Evolutionary conservation across 2,329 filamentous ascomycete genomes (phyloP), one percentile per base, ranked within the genome.

Genomic region (Phaeophleospora eucalypticola): DNA sequence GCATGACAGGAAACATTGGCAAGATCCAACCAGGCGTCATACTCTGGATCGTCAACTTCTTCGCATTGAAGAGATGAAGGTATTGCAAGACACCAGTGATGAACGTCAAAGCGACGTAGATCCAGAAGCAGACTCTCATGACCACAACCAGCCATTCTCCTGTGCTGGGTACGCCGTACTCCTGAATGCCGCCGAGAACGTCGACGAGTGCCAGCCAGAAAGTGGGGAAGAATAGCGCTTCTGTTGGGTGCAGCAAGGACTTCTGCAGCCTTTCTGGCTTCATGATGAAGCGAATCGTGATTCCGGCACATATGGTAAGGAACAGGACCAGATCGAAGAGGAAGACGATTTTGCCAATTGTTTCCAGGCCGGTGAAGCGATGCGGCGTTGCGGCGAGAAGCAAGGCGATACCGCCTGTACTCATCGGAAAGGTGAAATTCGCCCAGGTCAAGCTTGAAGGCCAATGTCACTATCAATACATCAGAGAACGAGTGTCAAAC

Each of bases 41-140:
- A 16, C 39, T 41, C 24, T 58, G 55, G 2, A 59, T 47, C 3
- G 53, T 59, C 39, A 59, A 45, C 4, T 51, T 42, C 16, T 39
- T 45, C 2, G 43, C 52, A 21, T 43, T 41, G 46, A 60, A 60
- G 4, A 60, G 41, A 21, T 43, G 36, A 7, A 40, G 39, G 20
- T 59, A 69, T 63, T 87, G 83, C 1, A 74, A 68, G 2, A 87
- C 68, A 4, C 83, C 81, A 1, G 83, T 62, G 4, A 74, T 51
- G 37, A 86, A 77, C 0, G 82, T 81, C 29, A 76, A 62, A 3
- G 71, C 67, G 6, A 82, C 74, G 59, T 89, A 89, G 1, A 74
- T 66, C 84, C 86, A 90, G 64, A 87, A 90, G 3, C 80, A 72
- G 0, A 82, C 72, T 44, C 82, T 74, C 3, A 87, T 74, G 0